Base-by-base conservation (phyloP, 2,329 filamentous ascomycete species). In the Monilinia aucupariae region DNA sequence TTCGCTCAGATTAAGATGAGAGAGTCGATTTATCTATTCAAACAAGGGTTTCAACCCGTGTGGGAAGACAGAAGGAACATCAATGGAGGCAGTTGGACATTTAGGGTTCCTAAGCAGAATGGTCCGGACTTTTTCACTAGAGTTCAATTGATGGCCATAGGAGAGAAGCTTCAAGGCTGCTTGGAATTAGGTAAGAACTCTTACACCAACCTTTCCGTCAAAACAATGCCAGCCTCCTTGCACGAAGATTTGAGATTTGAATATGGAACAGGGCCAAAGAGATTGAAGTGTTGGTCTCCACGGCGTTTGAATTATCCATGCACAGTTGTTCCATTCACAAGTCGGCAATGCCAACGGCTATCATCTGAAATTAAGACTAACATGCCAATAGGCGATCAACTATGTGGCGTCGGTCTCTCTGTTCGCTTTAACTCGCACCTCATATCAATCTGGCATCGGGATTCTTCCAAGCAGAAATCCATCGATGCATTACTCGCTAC, bases 381-480 rank as follows among this genome's bases (percentile, higher is more conserved):
- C 56, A 62, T 41, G 34, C 37, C 17, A 47, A 64, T 71, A 91
- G 90, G 85, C 65, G 89, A 91, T 74, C 91, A 96, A 74, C 89
- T 97, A 70, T 94, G 92, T 74, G 93, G 93, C 58, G 87, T 97
- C 53, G 91, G 90, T 49, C 86, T 94, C 68, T 92, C 89, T 1
- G 90, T 93, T 64, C 88, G 92, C 71, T 96, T 94, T 82, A 96
- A 92, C 78, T 89, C 87, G 37, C 87, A 93, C 74, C 85, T 96
- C 69, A 88, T 97, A 74, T 89, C 90, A 70, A 85, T 97, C 72
- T 97, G 93, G 93, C 94, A 96, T 78, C 90, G 94, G 66, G 89
- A 96, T 72, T 87, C 87, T 27, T 87, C 85, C 65, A 92, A 94
- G 76, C 82, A 90, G 72, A 85, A 84, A 69, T 94, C 91, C 7